phyloP scores from a whole-genome alignment of 768 basidiomycete genomes.

The Butyriboletus loyo region DNA sequence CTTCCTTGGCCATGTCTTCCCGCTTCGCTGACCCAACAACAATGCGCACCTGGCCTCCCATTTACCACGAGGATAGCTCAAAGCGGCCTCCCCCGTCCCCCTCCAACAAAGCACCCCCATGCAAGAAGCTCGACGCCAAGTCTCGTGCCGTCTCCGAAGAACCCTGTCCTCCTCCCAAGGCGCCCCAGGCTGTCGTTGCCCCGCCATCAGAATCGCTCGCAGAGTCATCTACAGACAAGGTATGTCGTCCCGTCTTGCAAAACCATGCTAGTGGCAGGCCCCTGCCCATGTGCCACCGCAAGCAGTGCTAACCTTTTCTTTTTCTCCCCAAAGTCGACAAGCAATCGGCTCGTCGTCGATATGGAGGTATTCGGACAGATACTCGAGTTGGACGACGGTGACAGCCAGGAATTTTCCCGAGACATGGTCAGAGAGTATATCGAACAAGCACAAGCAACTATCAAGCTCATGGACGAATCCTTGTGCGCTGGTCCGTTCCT shows the following conservation, averaged over 20 bases:
- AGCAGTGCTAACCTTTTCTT: slow-evolving; percentile 6
- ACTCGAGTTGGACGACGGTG: slow-evolving; percentile 90
- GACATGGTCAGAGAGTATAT: slow-evolving; percentile 82
- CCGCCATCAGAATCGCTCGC: slow-evolving; percentile 12
- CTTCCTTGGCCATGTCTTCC: slow-evolving; percentile 23
- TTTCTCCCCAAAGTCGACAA: slow-evolving; percentile 4
- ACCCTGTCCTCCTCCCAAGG: slow-evolving; percentile 9
- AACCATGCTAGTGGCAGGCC: not conserved
- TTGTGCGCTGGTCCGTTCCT: slow-evolving; percentile 56
- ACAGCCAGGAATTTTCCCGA: slow-evolving; percentile 67
- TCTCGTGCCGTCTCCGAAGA: slow-evolving; percentile 32
- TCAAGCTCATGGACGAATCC: slow-evolving; percentile 70
- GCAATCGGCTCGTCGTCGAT: slow-evolving; percentile 53
- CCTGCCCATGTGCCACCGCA: not conserved
- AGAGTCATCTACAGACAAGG: slow-evolving; percentile 28
- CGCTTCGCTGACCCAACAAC: slow-evolving; percentile 27
- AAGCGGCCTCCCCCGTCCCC: slow-evolving; percentile 34
- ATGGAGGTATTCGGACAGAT: slow-evolving; percentile 83
- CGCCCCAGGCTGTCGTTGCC: not conserved
- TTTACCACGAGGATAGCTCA: slow-evolving; percentile 25
- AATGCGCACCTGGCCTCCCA: slow-evolving; percentile 30
- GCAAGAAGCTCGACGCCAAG: slow-evolving; percentile 32
- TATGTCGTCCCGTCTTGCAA: slow-evolving; percentile 11
- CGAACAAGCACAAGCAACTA: slow-evolving; percentile 72
- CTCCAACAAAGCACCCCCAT: slow-evolving; percentile 29